Percentiles rank a stretch among this genome's conserved stretches.
Conservation (phyloP, 2,329 filamentous ascomycete genomes). For the Apiospora koreana region DNA sequence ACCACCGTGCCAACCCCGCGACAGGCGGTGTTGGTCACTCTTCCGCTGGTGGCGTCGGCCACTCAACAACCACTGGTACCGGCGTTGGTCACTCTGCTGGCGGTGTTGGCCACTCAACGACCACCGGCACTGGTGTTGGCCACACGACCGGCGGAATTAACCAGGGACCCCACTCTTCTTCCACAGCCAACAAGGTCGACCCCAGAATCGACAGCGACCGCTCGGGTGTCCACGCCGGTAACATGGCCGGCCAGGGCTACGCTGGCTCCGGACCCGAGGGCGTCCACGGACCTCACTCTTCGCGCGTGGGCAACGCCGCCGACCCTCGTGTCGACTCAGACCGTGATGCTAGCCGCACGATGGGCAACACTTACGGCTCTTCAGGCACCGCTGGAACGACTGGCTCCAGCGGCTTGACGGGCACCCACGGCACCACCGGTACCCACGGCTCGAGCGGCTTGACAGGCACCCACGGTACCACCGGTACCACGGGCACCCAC, state of each 20-base stretch:
- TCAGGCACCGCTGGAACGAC: slow-evolving; percentile 1
- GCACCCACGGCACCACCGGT: slow-evolving; percentile 31
- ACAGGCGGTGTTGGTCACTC: slow-evolving; percentile 26
- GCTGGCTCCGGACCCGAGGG: slow-evolving; percentile 24
- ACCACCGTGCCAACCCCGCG: slow-evolving; percentile 31
- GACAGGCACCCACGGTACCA: slow-evolving; percentile 14
- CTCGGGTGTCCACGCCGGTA: slow-evolving; percentile 30
- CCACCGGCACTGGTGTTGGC: not conserved
- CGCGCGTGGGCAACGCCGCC: slow-evolving; percentile 48
- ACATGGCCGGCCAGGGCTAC: slow-evolving; percentile 27
- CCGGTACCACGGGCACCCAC: slow-evolving; percentile 25
- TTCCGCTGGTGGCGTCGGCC: slow-evolving; percentile 6
- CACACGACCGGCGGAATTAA: not conserved
- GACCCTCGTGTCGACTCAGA: slow-evolving; percentile 59
- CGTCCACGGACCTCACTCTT: slow-evolving; percentile 43
- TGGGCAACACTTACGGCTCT: slow-evolving; percentile 28
- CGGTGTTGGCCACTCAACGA: slow-evolving; percentile 13
- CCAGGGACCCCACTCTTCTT: slow-evolving; percentile 43
- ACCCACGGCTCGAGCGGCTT: slow-evolving; percentile 17
- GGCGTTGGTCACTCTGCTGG: slow-evolving; percentile 15
- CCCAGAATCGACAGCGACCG: slow-evolving; percentile 30
- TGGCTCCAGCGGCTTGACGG: slow-evolving; percentile 18
- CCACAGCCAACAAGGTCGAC: slow-evolving; percentile 53
- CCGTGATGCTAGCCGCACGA: slow-evolving; percentile 32
- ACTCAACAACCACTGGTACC: slow-evolving; percentile 10